A percentile compares a stretch with the other conserved stretches of the same genome.
These are phyloP conservation scores for Dothidotthia symphoricarpi DNA, from an alignment of 2,329 filamentous ascomycete genomes.

Conservation along the genomic window DNA sequence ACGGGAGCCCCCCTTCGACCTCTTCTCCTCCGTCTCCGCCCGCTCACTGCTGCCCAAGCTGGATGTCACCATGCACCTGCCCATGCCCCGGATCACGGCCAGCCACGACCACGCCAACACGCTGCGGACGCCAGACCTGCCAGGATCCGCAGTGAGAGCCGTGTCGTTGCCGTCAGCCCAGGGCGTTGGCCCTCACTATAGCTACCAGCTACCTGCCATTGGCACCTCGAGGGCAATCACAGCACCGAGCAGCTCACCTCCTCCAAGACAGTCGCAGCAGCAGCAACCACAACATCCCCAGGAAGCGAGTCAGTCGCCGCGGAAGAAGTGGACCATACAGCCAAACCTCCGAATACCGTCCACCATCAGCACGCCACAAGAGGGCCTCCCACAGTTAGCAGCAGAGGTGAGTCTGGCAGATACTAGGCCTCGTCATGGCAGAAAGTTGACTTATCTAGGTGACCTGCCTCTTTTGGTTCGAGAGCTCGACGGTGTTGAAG, in stretches of 20 bases:
- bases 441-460: conserved; percentile 57
- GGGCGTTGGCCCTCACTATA: conserved; percentile 30
- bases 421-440: background rate
- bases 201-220: conserved; percentile 38
- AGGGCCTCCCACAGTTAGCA: conserved; percentile 42
- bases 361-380: conserved; percentile 41
- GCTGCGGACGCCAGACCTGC: conserved; percentile 27
- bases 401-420: conserved; percentile 36
- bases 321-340: conserved; percentile 35
- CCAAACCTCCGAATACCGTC: conserved; percentile 39
- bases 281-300: conserved; percentile 14
- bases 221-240: conserved; percentile 35
- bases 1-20: conserved; percentile 36
- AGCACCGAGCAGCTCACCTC: conserved; percentile 24
- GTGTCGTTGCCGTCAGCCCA: conserved; percentile 31
- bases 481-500: conserved; percentile 75
- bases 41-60: conserved; percentile 24
- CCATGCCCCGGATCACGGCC: conserved; percentile 26
- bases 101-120: conserved; percentile 23
- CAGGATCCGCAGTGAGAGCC: conserved; percentile 33
- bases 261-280: conserved; percentile 14
- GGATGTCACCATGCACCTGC: conserved; percentile 37
- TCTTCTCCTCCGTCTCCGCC: conserved; percentile 27
- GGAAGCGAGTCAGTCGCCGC: conserved; percentile 24
- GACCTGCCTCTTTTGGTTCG: conserved; percentile 97